Percentiles rank a stretch among this genome's conserved stretches.
phyloP scores from a whole-genome alignment of 2,329 filamentous ascomycete species.

The Colletotrichum kahawae region DNA sequence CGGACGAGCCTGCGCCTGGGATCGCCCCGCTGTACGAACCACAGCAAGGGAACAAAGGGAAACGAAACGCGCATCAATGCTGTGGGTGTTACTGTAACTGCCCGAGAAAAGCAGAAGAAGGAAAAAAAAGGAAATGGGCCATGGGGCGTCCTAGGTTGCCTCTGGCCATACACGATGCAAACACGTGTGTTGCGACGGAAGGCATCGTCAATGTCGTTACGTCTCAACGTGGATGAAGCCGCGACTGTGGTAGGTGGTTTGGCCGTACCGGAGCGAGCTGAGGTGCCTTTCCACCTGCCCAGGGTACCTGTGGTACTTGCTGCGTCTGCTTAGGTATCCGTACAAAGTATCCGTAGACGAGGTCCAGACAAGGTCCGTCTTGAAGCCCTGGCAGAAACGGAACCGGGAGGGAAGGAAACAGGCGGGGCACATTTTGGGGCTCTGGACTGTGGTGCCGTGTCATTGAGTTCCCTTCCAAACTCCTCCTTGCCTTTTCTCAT shows the following conservation, averaged over 20 bases:
- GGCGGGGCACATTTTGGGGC: constrained; percentile 3
- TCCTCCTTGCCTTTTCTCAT: not conserved
- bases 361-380: not conserved
- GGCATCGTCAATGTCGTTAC: not conserved
- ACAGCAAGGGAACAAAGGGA: not conserved
- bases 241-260: constrained; percentile 4
- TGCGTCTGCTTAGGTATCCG: not conserved
- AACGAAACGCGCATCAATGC: not conserved
- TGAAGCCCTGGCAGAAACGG: not conserved
- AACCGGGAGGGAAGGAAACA: constrained; percentile 5
- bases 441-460: not conserved
- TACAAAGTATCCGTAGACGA: not conserved
- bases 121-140: not conserved
- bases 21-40: not conserved
- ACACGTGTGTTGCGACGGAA: constrained; percentile 8
- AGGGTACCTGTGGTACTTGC: not conserved
- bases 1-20: not conserved
- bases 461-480: not conserved
- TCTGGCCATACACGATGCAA: constrained; percentile 1
- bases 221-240: constrained; percentile 16
- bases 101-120: not conserved
- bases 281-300: not conserved
- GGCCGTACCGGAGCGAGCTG: not conserved
- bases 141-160: not conserved
- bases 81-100: not conserved